Conservation (phyloP, 2,329 filamentous ascomycete species). For the Aureobasidium melanogenum region DNA sequence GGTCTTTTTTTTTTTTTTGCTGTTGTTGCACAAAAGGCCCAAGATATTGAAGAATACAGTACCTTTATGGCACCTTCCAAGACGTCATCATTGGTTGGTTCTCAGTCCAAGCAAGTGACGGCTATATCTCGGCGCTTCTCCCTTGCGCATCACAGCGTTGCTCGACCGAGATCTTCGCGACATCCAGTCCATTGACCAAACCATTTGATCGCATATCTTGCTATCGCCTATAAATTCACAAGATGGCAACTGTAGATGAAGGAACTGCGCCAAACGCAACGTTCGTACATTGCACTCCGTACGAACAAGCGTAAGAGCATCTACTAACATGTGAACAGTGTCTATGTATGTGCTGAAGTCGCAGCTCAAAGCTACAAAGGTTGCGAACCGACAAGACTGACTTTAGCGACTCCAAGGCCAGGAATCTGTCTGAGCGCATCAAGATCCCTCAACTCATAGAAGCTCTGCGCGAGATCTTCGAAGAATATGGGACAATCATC, state of each 20-base stretch:
- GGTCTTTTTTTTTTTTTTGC: not conserved
- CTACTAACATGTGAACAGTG: slow-evolving; percentile 21
- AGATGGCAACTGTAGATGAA: slow-evolving; percentile 8
- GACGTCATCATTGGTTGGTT: not conserved
- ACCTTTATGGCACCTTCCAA: too few relatives aligned
- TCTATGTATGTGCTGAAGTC: slow-evolving; percentile 21
- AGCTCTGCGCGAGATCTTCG: slow-evolving; percentile 68
- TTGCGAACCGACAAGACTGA: not conserved
- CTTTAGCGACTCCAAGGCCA: slow-evolving; percentile 39
- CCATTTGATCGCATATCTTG: not conserved
- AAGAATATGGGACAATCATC: slow-evolving; percentile 76
- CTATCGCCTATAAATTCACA: not conserved
- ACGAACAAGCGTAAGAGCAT: slow-evolving; percentile 25
- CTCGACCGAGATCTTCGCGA: not conserved
- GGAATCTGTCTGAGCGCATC: slow-evolving; percentile 87
- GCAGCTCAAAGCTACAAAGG: not conserved
- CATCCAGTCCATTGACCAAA: not conserved
- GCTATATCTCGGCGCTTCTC: not conserved
- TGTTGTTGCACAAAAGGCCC: not conserved
- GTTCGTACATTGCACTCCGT: slow-evolving; percentile 35
- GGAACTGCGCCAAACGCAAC: slow-evolving; percentile 26
- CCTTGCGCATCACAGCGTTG: not conserved
- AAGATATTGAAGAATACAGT: not conserved
- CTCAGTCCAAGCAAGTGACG: not conserved
- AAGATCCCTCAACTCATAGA: slow-evolving; percentile 70